Evolutionary conservation across 2,329 filamentous ascomycete genomes (phyloP).

Genomic region (Coleophoma crateriformis): DNA sequence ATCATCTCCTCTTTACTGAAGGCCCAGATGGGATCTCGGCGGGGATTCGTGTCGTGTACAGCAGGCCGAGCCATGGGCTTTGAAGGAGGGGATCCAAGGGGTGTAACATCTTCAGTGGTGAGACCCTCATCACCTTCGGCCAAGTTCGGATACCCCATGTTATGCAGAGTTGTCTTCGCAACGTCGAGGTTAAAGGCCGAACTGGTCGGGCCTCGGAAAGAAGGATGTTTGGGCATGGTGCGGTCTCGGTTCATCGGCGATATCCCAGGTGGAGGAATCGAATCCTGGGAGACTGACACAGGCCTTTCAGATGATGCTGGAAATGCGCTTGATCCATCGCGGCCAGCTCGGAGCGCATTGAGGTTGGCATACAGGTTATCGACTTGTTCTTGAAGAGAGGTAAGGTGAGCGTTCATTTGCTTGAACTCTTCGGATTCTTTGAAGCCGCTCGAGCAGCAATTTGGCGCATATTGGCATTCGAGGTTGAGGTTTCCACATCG

Average conservation of each 20-base stretch:
- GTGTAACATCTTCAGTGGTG: conserved; percentile 45
- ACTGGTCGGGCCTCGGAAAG: conserved; percentile 82
- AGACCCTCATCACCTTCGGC: conserved; percentile 59
- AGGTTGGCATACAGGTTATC: conserved; percentile 70
- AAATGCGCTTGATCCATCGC: background rate
- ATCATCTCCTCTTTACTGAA: conserved; percentile 75
- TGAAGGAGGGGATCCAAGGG: conserved; percentile 19
- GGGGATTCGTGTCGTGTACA: conserved; percentile 10
- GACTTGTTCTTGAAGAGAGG: conserved; percentile 77
- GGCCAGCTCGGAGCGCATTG: conserved; percentile 51
- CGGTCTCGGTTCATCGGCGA: conserved; percentile 17
- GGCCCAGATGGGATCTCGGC: conserved; percentile 74
- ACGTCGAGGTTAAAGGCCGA: conserved; percentile 81
- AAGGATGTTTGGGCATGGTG: conserved; percentile 34
- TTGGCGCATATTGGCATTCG: conserved; percentile 59
- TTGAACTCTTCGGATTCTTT: conserved; percentile 86
- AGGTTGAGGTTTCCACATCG: conserved; percentile 65
- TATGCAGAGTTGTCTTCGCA: conserved; percentile 79
- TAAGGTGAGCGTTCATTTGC: conserved; percentile 70
- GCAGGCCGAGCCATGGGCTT: conserved; percentile 17
- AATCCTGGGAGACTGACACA: conserved; percentile 18
- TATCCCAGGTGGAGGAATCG: conserved; percentile 7
- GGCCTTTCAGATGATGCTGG: conserved; percentile 17
- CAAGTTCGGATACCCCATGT: conserved; percentile 74
- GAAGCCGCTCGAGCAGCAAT: conserved; percentile 70